These are phyloP conservation scores for Guadua angustifolia DNA, from an alignment of 176 grass and related monocot species.

Conservation along the genomic window DNA sequence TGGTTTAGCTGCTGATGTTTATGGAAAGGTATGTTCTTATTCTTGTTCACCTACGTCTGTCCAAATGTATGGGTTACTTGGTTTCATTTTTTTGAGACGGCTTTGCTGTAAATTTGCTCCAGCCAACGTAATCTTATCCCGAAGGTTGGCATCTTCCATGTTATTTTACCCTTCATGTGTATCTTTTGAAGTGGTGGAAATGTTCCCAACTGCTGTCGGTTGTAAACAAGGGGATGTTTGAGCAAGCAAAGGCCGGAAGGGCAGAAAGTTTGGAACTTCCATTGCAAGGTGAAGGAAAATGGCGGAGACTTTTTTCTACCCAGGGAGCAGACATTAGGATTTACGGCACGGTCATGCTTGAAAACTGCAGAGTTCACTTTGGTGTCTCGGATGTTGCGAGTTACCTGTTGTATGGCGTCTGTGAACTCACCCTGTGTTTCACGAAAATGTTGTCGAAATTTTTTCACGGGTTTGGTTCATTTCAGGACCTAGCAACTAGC, in stretches of 20 bases:
- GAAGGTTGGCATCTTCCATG: background rate
- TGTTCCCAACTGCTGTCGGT: constrained; percentile 61
- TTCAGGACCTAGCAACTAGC: background rate
- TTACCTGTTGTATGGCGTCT: background rate
- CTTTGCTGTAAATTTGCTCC: background rate
- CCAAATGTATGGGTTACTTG: constrained; percentile 17
- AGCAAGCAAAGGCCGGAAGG: constrained; percentile 31
- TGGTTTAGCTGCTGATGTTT: constrained; percentile 87
- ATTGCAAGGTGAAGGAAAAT: constrained; percentile 87
- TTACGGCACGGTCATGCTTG: background rate
- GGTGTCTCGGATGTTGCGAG: background rate
- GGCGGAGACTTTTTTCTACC: constrained; percentile 74
- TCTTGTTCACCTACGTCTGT: constrained; percentile 4
- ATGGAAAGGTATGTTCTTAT: constrained; percentile 71
- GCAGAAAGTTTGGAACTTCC: constrained; percentile 77
- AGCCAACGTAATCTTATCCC: background rate
- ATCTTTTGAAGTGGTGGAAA: constrained; percentile 24
- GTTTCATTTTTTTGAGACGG: constrained; percentile 26
- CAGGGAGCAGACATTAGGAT: constrained; percentile 65
- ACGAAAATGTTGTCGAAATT: background rate
- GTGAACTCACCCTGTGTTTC: background rate
- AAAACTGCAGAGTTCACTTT: background rate
- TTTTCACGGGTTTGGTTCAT: background rate
- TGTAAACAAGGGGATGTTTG: constrained; percentile 58
- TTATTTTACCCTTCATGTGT: background rate